These are phyloP conservation scores for Abrus pulchellus DNA, from an alignment of 306 rosid genomes.

Conservation along the genomic window DNA sequence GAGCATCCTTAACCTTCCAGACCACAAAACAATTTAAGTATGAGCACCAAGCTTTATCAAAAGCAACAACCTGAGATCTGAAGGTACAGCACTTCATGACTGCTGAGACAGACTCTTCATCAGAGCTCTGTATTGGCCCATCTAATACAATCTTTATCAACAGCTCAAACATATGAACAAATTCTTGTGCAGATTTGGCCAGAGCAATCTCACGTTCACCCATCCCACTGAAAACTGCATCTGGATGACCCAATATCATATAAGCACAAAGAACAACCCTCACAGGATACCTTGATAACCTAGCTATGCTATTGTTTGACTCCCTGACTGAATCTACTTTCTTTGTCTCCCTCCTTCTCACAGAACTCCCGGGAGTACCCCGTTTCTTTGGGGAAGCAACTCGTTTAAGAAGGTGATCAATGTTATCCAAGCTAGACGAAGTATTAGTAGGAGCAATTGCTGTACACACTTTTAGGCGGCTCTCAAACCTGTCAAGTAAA, in stretches of 20 bases:
- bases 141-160: slow-evolving; percentile 72
- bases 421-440: slow-evolving; percentile 70
- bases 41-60: slow-evolving; percentile 96
- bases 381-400: slow-evolving; percentile 87
- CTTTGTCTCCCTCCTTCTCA: slow-evolving; percentile 64
- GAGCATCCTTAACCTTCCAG: slow-evolving; percentile 97
- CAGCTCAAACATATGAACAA: slow-evolving; percentile 74
- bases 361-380: slow-evolving; percentile 66
- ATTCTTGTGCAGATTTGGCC: slow-evolving; percentile 80
- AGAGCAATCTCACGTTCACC: slow-evolving; percentile 84
- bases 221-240: slow-evolving; percentile 82
- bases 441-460: slow-evolving; percentile 58
- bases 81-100: slow-evolving; percentile 68
- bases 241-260: slow-evolving; percentile 89
- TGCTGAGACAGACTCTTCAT: slow-evolving; percentile 64
- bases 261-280: slow-evolving; percentile 89
- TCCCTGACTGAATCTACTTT: slow-evolving; percentile 54
- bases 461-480: slow-evolving; percentile 72
- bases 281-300: slow-evolving; percentile 79
- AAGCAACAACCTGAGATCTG: slow-evolving; percentile 83
- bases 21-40: slow-evolving; percentile 86
- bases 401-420: slow-evolving; percentile 90
- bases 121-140: slow-evolving; percentile 74
- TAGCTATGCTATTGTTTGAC: slow-evolving; percentile 53
- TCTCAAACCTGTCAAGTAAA: slow-evolving; percentile 84